Conservation (phyloP, 805 yeast genomes). For the Lipomyces anomalus region DNA sequence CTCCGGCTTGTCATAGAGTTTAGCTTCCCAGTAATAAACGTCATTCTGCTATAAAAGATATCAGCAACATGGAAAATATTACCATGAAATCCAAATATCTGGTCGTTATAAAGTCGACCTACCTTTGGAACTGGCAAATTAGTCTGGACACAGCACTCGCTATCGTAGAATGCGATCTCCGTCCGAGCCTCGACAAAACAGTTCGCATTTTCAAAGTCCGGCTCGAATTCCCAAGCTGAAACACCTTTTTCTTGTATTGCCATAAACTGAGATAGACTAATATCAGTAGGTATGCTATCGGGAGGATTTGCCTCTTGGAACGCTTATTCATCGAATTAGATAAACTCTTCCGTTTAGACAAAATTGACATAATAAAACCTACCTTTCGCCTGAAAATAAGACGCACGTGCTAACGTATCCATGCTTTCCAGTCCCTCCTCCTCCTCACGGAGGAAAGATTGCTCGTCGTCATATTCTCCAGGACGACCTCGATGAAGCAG, state of each 20-base stretch:
- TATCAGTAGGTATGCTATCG: constrained; percentile 39
- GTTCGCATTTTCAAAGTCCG: constrained; percentile 46
- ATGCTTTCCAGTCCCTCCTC: constrained; percentile 60
- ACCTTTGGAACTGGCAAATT: constrained; percentile 82
- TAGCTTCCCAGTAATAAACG: constrained; percentile 83
- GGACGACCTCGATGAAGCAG: constrained; percentile 42
- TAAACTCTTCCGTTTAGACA: too few relatives aligned
- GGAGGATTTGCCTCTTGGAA: constrained; percentile 42
- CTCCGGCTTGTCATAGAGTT: constrained; percentile 64
- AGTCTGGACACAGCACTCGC: constrained; percentile 65
- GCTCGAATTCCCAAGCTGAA: constrained; percentile 78
- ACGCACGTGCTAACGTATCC: constrained; percentile 46
- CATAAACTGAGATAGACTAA: constrained; percentile 52
- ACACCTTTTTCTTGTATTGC: constrained; percentile 82
- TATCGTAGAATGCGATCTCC: constrained; percentile 46
- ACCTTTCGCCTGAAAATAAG: constrained; percentile 62
- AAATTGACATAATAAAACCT: too few relatives aligned
- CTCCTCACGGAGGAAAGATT: constrained; percentile 54
- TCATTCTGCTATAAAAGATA: too few relatives aligned
- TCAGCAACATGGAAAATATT: too few relatives aligned
- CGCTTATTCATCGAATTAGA: too few relatives aligned
- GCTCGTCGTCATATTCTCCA: constrained; percentile 60
- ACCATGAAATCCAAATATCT: too few relatives aligned
- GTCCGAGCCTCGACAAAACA: constrained; percentile 59
- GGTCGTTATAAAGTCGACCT: too few relatives aligned